These are phyloP conservation scores for Colletotrichum chrysophilum DNA, from an alignment of 2,329 filamentous ascomycete species.

Conservation along the genomic window DNA sequence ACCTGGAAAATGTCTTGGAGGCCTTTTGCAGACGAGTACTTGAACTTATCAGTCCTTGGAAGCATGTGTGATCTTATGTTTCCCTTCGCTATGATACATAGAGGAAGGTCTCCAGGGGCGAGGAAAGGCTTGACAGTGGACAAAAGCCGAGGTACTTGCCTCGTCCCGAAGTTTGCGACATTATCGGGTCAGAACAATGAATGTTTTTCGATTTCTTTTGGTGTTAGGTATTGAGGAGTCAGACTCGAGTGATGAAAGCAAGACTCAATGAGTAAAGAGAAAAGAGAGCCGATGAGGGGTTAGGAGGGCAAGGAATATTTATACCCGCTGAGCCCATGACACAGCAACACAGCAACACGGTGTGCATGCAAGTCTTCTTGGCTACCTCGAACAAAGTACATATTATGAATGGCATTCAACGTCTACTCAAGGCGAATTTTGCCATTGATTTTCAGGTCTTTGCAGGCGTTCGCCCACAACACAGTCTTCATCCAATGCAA, in stretches of 20 bases:
- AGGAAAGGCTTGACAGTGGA: rapidly evolving
- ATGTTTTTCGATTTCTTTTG: not conserved
- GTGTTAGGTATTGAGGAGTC: rapidly evolving
- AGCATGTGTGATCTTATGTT: not conserved
- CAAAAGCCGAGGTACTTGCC: not conserved
- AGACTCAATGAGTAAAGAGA: not conserved
- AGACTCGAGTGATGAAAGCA: not conserved
- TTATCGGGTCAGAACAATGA: not conserved
- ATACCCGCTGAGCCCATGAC: not conserved
- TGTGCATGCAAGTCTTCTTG: not conserved
- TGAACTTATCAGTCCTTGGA: not conserved
- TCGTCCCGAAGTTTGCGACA: not conserved
- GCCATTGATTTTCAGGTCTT: not conserved
- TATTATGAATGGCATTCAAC: rapidly evolving
- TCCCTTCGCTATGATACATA: rapidly evolving
- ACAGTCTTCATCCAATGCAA: rapidly evolving
- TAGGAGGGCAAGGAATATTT: not conserved
- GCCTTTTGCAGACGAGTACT: rapidly evolving
- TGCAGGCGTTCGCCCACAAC: rapidly evolving
- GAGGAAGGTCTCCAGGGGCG: not conserved
- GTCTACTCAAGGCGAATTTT: not conserved
- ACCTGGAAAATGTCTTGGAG: not conserved
- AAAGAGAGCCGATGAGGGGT: rapidly evolving
- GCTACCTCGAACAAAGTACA: not conserved
- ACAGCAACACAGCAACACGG: not conserved